Base-by-base conservation (phyloP, 192 early-diverging fungal species). In the Linderina pennispora region DNA sequence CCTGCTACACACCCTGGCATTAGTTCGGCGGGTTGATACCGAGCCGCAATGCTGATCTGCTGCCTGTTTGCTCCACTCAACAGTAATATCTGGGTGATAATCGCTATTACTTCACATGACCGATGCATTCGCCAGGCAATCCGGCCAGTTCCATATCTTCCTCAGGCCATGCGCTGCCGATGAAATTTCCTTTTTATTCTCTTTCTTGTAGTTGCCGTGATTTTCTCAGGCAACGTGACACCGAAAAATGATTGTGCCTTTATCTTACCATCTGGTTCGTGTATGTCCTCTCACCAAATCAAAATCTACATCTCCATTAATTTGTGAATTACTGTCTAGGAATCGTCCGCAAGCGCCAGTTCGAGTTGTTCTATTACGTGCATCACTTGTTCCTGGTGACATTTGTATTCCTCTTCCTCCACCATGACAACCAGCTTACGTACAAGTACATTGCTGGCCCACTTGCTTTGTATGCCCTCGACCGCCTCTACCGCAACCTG, bases 301-400 rank as follows among this genome's bases (percentile, higher is more conserved):
- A 8, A 15, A 36, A 31, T 14, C 13, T 26, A 40, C 28, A 16
- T 19, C 25, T 15, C 13, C 2, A n/a, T 8, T 3, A 8, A n/a
- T 21, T 8, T 17, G 10, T 17, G n/a, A 46, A 15, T 46, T 22
- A 15, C 2, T 33, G 15, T 11, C 28, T 69, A 69, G 42, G 59
- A 15, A 66, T 66, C 13, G 64, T 83, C 32, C 72, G 84, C 28
- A 65, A 64, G 32, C 57, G 56, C 33, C 46, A 83, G 21, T 89
- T 86, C 64, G 86, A 91, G 70, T 32, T 76, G 40, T 89, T 91
- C 59, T 89, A 86, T 76, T 86, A 77, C 57, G 71, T 76, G 38
- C 89, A 91, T 65, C 87, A 91, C 50, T 68, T 88, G 13, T 84
- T 81, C 49, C 49, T 89, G 25, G 54, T 77, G 8, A 87, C 77